Percentiles rank a stretch among this genome's conserved stretches.
These are phyloP conservation scores for Kalmanozyma brasiliensis DNA, from an alignment of 1,284 basidiomycete genomes.

Conservation along the genomic window DNA sequence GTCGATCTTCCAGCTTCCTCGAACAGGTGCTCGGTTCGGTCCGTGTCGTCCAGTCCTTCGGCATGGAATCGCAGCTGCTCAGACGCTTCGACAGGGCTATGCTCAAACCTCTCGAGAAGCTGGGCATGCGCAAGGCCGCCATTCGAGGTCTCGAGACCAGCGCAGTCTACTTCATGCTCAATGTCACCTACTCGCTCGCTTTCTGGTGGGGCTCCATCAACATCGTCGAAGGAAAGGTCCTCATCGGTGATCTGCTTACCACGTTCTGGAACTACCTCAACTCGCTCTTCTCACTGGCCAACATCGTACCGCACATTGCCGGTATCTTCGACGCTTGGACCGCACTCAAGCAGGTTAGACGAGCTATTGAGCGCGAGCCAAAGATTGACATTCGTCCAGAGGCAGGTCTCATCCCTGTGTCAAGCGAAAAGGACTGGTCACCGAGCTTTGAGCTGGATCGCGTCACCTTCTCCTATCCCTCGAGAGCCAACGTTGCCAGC, in stretches of 20 bases:
- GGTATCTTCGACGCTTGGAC: constrained; percentile 56
- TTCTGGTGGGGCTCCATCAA: constrained; percentile 62
- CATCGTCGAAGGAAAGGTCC: constrained; percentile 45
- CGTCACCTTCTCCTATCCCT: constrained; percentile 64
- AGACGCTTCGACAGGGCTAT: constrained; percentile 65
- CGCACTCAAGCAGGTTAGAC: constrained; percentile 53
- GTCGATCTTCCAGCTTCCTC: constrained; percentile 68
- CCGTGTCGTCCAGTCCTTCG: constrained; percentile 70
- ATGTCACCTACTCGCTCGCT: constrained; percentile 50
- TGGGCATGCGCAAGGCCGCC: constrained; percentile 63
- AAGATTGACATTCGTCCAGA: constrained; percentile 61
- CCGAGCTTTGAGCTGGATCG: constrained; percentile 55
- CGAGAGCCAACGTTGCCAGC: constrained; percentile 53
- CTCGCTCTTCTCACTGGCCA: constrained; percentile 61
- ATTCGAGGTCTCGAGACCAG: constrained; percentile 56
- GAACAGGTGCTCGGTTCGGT: constrained; percentile 69
- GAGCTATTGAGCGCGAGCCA: constrained; percentile 60
- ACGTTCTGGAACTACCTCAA: constrained; percentile 65
- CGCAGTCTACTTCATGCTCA: constrained; percentile 58
- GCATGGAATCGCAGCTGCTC: constrained; percentile 65
- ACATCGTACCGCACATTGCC: constrained; percentile 62
- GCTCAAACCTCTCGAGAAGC: constrained; percentile 63
- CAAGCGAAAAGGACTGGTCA: constrained; percentile 22
- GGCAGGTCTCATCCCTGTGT: constrained; percentile 33
- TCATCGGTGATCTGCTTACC: constrained; percentile 53